These are phyloP conservation scores for Metschnikowia baotianmanensis DNA, from an alignment of 805 yeast species.

Conservation along the genomic window DNA sequence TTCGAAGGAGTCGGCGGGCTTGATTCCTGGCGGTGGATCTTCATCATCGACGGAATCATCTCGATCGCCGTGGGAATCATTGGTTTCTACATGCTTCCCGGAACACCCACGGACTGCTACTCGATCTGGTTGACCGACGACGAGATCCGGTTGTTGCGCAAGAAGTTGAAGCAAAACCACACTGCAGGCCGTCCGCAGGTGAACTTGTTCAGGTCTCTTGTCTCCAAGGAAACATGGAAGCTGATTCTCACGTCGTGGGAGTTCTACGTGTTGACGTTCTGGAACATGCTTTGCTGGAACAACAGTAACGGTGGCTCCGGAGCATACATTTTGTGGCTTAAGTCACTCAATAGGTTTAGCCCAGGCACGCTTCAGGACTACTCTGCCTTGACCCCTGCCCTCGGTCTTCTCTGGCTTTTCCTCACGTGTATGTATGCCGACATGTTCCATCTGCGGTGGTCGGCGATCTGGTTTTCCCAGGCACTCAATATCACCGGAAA, in stretches of 20 bases:
- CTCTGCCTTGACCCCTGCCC: slow-evolving; percentile 47
- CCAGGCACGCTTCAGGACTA: slow-evolving; percentile 36
- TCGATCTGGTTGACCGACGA: slow-evolving; percentile 19
- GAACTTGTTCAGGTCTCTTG: slow-evolving; percentile 15
- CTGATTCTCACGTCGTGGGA: slow-evolving; percentile 56
- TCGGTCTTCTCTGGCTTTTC: slow-evolving; percentile 40
- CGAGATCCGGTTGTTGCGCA: slow-evolving; percentile 37
- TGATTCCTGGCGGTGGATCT: slow-evolving; percentile 21
- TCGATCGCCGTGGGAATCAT: slow-evolving; percentile 18
- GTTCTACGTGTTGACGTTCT: slow-evolving; percentile 52
- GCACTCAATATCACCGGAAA: slow-evolving; percentile 55
- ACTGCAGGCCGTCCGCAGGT: slow-evolving; percentile 20
- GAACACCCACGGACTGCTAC: slow-evolving; percentile 20
- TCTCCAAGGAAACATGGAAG: slow-evolving; percentile 44
- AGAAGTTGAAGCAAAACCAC: slow-evolving; percentile 17
- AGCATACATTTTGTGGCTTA: slow-evolving; percentile 60
- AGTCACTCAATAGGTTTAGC: slow-evolving; percentile 23
- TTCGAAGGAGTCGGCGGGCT: slow-evolving; percentile 14
- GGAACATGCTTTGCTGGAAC: slow-evolving; percentile 62
- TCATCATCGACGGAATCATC: slow-evolving; percentile 18
- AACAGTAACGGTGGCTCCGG: slow-evolving; percentile 56
- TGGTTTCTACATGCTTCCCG: slow-evolving; percentile 22
- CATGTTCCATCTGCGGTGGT: slow-evolving; percentile 43
- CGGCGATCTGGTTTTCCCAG: slow-evolving; percentile 52
- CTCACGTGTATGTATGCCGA: slow-evolving; percentile 39